phyloP scores from a whole-genome alignment of 2,329 filamentous ascomycete species.

The Claviceps humidiphila region DNA sequence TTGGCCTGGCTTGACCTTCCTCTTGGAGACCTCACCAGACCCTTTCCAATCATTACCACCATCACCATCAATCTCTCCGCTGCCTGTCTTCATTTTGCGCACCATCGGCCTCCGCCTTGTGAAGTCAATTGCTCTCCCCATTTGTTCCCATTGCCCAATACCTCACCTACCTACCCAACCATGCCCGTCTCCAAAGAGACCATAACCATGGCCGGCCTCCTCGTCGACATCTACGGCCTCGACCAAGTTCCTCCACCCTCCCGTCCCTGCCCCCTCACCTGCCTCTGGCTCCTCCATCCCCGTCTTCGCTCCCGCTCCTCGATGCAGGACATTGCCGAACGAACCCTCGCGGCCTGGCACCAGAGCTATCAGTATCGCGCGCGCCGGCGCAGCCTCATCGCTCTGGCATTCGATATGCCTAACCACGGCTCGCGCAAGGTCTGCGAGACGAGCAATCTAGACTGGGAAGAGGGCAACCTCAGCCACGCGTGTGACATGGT shows the following conservation, averaged over 20 bases:
- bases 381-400: conserved; percentile 51
- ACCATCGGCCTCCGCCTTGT: too few species aligned
- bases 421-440: conserved; percentile 75
- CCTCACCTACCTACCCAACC: conserved; percentile 20
- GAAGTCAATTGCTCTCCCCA: background rate
- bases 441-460: conserved; percentile 53
- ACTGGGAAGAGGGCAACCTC: conserved; percentile 68
- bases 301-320: conserved; percentile 54
- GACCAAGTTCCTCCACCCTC: conserved; percentile 49
- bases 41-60: too few species aligned
- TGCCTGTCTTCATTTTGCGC: too few species aligned
- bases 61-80: too few species aligned
- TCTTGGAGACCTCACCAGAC: too few species aligned
- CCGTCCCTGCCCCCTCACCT: conserved; percentile 45
- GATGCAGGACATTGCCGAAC: conserved; percentile 65
- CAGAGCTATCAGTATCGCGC: conserved; percentile 12
- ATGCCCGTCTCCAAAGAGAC: conserved; percentile 48
- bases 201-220: conserved; percentile 63
- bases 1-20: too few species aligned
- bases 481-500: conserved; percentile 91
- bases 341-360: conserved; percentile 57
- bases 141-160: background rate
- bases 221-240: conserved; percentile 70
- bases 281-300: conserved; percentile 86
- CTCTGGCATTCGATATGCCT: conserved; percentile 77